phyloP scores from a whole-genome alignment of 148 eudicot species.

The Nepenthes mirabilis region DNA sequence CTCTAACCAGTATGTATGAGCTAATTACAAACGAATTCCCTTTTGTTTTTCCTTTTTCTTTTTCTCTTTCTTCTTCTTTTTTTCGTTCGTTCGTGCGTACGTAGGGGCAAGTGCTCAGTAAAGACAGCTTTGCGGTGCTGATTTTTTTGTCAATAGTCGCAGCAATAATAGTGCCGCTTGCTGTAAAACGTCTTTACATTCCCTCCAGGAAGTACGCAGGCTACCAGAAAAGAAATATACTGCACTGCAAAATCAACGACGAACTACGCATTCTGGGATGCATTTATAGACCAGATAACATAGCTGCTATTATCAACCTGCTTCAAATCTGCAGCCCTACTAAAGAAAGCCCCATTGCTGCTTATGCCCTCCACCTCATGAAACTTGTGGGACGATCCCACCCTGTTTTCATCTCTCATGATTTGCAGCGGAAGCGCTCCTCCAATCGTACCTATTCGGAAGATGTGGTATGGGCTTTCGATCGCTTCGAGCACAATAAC shows the following conservation, averaged over 20 bases:
- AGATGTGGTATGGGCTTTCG: constrained; percentile 27
- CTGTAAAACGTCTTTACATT: constrained; percentile 34
- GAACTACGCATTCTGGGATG: constrained; percentile 40
- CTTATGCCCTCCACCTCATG: constrained; percentile 34
- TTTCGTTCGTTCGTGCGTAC: not conserved
- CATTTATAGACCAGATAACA: constrained; percentile 34
- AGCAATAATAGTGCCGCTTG: constrained; percentile 15
- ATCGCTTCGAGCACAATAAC: constrained; percentile 7
- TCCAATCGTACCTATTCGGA: constrained; percentile 11
- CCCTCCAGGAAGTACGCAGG: constrained; percentile 40
- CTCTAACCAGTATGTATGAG: too few relatives aligned
- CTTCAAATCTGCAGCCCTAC: constrained; percentile 30
- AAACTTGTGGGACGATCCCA: constrained; percentile 38
- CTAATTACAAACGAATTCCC: too few relatives aligned
- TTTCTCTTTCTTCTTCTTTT: not conserved
- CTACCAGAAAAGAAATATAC: constrained; percentile 21
- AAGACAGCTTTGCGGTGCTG: constrained; percentile 8
- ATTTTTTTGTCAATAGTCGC: constrained; percentile 24
- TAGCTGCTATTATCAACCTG: constrained; percentile 31
- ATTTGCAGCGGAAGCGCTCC: constrained; percentile 15
- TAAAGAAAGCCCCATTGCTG: constrained; percentile 11
- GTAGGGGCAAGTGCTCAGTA: not conserved
- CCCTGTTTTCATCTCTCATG: constrained; percentile 22
- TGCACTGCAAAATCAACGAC: constrained; percentile 12
- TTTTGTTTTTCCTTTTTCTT: too few relatives aligned